phyloP scores from a whole-genome alignment of 192 early-diverging fungal genomes.

The Glomus cerebriforme region DNA sequence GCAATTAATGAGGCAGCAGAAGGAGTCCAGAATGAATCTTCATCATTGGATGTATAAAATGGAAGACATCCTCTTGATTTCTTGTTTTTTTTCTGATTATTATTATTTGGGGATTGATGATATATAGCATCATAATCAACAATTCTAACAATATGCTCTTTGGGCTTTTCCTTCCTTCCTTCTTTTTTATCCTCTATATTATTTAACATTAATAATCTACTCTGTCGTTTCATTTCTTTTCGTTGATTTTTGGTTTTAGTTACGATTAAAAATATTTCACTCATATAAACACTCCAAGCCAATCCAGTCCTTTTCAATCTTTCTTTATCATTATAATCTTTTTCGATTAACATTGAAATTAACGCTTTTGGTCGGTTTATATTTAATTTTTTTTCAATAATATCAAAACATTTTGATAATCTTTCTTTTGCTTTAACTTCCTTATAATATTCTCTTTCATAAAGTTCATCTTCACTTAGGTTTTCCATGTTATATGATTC shows the following conservation, averaged over 20 bases:
- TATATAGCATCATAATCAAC: not conserved
- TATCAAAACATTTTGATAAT: constrained; percentile 15
- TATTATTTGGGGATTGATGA: not conserved
- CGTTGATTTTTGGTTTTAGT: not conserved
- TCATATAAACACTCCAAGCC: constrained; percentile 24
- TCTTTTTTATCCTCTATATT: not conserved
- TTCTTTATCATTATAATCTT: not conserved
- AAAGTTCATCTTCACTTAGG: not conserved
- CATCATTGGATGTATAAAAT: not conserved
- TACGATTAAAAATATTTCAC: constrained; percentile 21
- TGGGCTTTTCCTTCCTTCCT: not conserved
- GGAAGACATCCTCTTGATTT: constrained; percentile 16
- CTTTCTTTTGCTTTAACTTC: constrained; percentile 12
- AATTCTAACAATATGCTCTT: not conserved
- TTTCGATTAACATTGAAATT: constrained; percentile 12
- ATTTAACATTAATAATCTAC: not conserved
- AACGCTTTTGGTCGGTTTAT: constrained; percentile 1
- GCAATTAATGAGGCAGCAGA: not conserved
- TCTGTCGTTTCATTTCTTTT: not conserved
- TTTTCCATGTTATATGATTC: too few species aligned
- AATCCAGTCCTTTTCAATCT: not conserved
- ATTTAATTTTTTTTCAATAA: constrained; percentile 12
- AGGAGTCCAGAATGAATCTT: not conserved
- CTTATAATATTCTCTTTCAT: not conserved
- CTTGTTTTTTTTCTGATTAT: not conserved